Evolutionary conservation across 345 rosid genomes (phyloP), one percentile per base, ranked within the genome.

Genomic region (Stellera chamaejasme): DNA sequence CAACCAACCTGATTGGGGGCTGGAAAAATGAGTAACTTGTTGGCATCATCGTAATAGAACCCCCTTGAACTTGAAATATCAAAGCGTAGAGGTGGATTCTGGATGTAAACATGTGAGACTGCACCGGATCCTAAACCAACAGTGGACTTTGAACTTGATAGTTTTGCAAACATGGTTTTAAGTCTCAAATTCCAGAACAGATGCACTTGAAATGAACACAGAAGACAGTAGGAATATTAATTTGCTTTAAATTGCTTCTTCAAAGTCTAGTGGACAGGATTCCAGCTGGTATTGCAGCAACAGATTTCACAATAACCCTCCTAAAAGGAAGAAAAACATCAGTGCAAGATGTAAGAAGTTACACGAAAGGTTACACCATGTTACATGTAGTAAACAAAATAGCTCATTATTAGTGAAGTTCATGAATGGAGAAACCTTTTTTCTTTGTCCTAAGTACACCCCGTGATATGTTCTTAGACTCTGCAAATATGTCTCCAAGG

Each of bases 41-140:
- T 83, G 63, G 87, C 96, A 72, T 94, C 97, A 68, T 94, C 99
- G 66, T 90, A 94, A 79, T 77, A 84, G 58, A 87, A 79, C 56
- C 87, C 84, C 60, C 74, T 80, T 57, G 95, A 80, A 58, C 76
- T 90, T 62, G 84, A 80, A 74, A 79, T 44, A 73, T 72, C 70
- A 76, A 90, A 85, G 16, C 67, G 72, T 55, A 93, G 75, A 25
- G 97, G 81, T 41, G 95, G 88, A 64, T 78, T 65, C 52, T 80
- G 82, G 66, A 87, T 69, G 68, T 84, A 89, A 65, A 74, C 92
- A 77, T 93, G 99, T 43, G 99, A 89, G 19, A 87, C 72, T 45
- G 81, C 83, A 68, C 90, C 88, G 54, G 96, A 82, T 55, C 74
- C 73, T 47, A 74, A 70, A 50, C 86, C 74, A 62, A 55, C 69